These are phyloP conservation scores for Hortiboletus flavorubellus DNA, from an alignment of 768 basidiomycete species.

Conservation along the genomic window DNA sequence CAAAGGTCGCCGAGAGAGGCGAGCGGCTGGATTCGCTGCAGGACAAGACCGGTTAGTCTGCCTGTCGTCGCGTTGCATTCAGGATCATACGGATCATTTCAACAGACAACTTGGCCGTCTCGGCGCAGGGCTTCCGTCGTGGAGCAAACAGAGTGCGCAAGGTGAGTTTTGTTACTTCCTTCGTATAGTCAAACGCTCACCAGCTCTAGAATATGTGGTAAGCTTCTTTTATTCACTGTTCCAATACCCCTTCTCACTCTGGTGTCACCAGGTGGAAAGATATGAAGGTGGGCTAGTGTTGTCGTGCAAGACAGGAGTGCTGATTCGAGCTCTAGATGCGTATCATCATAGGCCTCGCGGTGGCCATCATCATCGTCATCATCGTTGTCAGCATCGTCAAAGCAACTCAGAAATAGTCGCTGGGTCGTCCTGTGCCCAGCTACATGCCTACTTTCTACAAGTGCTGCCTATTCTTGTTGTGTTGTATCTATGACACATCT, in stretches of 20 bases:
- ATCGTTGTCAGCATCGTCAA: slow-evolving; percentile 95
- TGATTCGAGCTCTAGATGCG: slow-evolving; percentile 65
- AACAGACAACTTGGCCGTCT: slow-evolving; percentile 92
- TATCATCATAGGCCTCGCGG: slow-evolving; percentile 89
- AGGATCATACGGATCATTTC: not conserved
- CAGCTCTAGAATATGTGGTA: slow-evolving; percentile 82
- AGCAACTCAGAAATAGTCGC: slow-evolving; percentile 55
- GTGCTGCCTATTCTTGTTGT: slow-evolving; percentile 27
- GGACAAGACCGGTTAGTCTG: slow-evolving; percentile 92
- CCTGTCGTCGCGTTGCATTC: not conserved
- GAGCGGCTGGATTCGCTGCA: slow-evolving; percentile 92
- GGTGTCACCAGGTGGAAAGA: slow-evolving; percentile 80
- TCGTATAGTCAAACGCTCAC: slow-evolving; percentile 7
- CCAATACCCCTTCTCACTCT: slow-evolving; percentile 5
- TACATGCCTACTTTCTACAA: slow-evolving; percentile 7
- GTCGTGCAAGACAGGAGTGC: slow-evolving; percentile 4
- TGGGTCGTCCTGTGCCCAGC: not conserved
- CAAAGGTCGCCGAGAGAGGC: slow-evolving; percentile 91
- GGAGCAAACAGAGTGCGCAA: slow-evolving; percentile 98
- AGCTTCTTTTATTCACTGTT: slow-evolving; percentile 29
- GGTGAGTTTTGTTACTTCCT: slow-evolving; percentile 40
- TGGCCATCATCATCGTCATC: slow-evolving; percentile 89
- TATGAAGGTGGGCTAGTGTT: slow-evolving; percentile 68
- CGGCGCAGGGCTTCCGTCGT: slow-evolving; percentile 97
- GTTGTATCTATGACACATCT: slow-evolving; percentile 45